phyloP scores from a whole-genome alignment of 148 eudicot genomes.

The Rheum nobile region DNA sequence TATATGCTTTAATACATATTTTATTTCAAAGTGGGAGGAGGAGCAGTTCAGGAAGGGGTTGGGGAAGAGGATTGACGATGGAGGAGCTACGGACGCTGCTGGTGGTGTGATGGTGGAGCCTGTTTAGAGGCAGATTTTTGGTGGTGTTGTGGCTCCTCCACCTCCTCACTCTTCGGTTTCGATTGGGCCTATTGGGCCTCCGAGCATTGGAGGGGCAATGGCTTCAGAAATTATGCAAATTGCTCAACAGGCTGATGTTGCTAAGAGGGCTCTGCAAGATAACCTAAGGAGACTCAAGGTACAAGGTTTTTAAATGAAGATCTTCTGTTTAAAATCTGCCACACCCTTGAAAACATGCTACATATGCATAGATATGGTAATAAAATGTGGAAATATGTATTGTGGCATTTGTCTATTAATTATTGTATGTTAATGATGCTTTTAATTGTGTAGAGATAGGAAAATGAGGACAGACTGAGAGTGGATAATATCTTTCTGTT shows the following conservation, averaged over 20 bases:
- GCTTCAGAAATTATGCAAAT: too few relatives aligned
- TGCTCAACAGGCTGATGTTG: too few relatives aligned
- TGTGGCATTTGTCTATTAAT: background rate
- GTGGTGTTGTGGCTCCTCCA: constrained; percentile 3
- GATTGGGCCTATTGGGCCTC: constrained; percentile 20
- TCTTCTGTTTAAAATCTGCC: background rate
- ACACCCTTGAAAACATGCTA: background rate
- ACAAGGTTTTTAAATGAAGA: constrained; percentile 29
- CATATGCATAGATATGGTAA: background rate
- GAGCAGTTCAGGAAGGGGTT: constrained; percentile 85
- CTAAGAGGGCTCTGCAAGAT: too few relatives aligned
- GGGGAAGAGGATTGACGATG: constrained; percentile 81
- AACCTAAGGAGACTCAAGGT: too few relatives aligned
- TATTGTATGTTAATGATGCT: background rate
- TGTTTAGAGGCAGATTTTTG: constrained; percentile 25
- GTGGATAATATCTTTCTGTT: background rate
- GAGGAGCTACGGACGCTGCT: constrained; percentile 12
- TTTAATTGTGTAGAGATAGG: background rate
- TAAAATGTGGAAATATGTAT: background rate
- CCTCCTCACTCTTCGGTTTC: constrained; percentile 25
- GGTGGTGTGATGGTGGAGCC: constrained; percentile 30
- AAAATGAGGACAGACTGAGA: too few relatives aligned
- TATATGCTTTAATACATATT: too few relatives aligned
- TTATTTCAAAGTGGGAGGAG: constrained; percentile 92
- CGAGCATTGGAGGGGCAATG: constrained; percentile 30